phyloP scores from a whole-genome alignment of 2,329 filamentous ascomycete genomes.

The Penicillium sp. region DNA sequence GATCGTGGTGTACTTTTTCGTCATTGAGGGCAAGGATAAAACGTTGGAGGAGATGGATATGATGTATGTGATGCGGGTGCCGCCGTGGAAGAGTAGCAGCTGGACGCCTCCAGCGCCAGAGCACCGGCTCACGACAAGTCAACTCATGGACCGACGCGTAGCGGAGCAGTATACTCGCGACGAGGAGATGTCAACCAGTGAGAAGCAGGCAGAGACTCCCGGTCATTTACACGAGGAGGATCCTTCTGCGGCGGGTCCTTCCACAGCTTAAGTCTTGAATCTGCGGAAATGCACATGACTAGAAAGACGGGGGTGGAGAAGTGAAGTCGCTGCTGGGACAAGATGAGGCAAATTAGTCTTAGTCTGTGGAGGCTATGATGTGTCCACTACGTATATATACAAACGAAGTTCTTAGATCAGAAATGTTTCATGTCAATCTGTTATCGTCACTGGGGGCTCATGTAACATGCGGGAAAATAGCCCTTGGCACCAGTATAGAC shows the following conservation, averaged over 20 bases:
- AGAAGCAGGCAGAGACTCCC: slow-evolving; percentile 12
- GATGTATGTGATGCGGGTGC: slow-evolving; percentile 65
- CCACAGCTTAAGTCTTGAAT: slow-evolving; percentile 3
- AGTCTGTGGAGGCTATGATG: too few species aligned
- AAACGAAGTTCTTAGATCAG: too few species aligned
- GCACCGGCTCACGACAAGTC: slow-evolving; percentile 26
- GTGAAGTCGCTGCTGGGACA: too few species aligned
- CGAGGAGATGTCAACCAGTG: slow-evolving; percentile 13
- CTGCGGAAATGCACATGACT: too few species aligned
- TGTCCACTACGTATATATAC: too few species aligned
- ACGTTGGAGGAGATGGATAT: slow-evolving; percentile 72
- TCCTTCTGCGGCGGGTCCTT: slow-evolving; percentile 17
- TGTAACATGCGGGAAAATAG: too few species aligned
- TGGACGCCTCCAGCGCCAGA: slow-evolving; percentile 36
- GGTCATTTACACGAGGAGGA: slow-evolving; percentile 25
- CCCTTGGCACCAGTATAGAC: too few species aligned
- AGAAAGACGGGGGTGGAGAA: too few species aligned
- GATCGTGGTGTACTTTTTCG: slow-evolving; percentile 66
- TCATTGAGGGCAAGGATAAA: slow-evolving; percentile 67
- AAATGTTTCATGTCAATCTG: too few species aligned
- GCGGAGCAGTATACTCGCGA: slow-evolving; percentile 18
- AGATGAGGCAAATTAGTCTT: too few species aligned
- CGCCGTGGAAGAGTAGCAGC: slow-evolving; percentile 57
- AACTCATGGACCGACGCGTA: slow-evolving; percentile 25
- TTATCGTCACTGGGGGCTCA: too few species aligned